Conservation (phyloP, 2,329 filamentous ascomycete species). For the Epicoccum nigrum region DNA sequence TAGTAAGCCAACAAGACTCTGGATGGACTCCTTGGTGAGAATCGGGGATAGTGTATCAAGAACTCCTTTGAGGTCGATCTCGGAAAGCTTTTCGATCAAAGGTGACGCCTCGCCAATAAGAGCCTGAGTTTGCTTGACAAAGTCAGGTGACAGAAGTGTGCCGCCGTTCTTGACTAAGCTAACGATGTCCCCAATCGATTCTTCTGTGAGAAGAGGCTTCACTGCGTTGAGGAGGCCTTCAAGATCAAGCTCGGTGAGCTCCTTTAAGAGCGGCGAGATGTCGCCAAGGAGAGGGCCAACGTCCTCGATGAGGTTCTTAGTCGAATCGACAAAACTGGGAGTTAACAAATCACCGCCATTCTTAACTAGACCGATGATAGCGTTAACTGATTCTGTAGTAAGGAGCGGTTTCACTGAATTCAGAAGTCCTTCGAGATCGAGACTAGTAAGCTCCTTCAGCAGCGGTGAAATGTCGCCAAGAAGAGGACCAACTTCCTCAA, state of each 20-base stretch:
- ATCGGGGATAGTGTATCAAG: neutral
- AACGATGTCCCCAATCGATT: neutral
- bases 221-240: neutral
- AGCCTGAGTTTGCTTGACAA: neutral
- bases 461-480: neutral
- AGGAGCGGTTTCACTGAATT: neutral
- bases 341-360: neutral
- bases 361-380: neutral
- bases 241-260: neutral
- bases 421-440: neutral
- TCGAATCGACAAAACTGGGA: neutral
- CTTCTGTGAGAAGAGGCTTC: neutral
- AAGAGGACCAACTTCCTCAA: neutral
- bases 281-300: neutral
- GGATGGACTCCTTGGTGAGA: neutral
- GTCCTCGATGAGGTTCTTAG: neutral
- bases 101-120: neutral
- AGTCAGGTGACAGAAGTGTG: neutral
- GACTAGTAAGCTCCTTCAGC: neutral
- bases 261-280: neutral
- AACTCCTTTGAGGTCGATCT: neutral
- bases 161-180: neutral
- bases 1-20: neutral
- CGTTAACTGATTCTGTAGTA: neutral
- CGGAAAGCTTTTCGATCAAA: neutral